Evolutionary conservation across 176 grass and related monocot species (phyloP).

Genomic region (bread wheat (Triticum aestivum)): IWGSC_CS_RefSeq_v2.1 NC_057795.1:349853441-349853940

Average conservation of each 20-base stretch:
- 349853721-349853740: not conserved
- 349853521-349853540: not conserved
- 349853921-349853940: slow-evolving; percentile 81
- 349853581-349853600: slow-evolving; percentile 74
- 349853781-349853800: slow-evolving; percentile 84
- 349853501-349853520: not conserved
- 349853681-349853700: slow-evolving; percentile 49
- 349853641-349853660: slow-evolving; percentile 48
- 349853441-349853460: slow-evolving; percentile 93
- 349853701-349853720: not conserved
- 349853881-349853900: slow-evolving; percentile 61
- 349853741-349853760: not conserved
- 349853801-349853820: slow-evolving; percentile 95
- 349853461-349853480: slow-evolving; percentile 32
- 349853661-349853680: slow-evolving; percentile 84
- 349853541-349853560: slow-evolving; percentile 76
- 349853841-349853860: slow-evolving; percentile 98
- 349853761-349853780: slow-evolving; percentile 82
- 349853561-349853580: slow-evolving; percentile 95
- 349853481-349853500: not conserved
- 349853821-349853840: slow-evolving; percentile 84
- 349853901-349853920: slow-evolving; percentile 78
- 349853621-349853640: slow-evolving; percentile 60
- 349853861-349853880: slow-evolving; percentile 72
- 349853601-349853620: slow-evolving; percentile 88